Evolutionary conservation across 208 protist species (phyloP).

Genomic region (Trichomonas tenax): DNA sequence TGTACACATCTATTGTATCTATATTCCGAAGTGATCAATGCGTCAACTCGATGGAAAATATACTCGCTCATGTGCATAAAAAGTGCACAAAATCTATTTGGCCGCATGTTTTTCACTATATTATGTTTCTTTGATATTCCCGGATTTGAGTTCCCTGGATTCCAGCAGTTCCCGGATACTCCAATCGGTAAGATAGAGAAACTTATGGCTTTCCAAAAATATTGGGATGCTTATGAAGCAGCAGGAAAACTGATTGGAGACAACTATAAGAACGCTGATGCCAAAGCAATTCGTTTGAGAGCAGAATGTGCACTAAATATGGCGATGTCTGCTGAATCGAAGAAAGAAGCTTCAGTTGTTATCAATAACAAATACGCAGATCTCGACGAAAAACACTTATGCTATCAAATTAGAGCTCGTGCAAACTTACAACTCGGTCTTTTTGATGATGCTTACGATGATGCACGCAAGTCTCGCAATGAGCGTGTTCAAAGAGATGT

Average conservation of each 20-base stretch:
- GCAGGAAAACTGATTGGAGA: neutral
- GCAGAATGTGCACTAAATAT: neutral
- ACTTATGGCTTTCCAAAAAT: conserved; percentile 9
- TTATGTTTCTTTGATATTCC: neutral
- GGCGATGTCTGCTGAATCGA: neutral
- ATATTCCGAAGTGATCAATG: too few species aligned
- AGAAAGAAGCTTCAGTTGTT: neutral
- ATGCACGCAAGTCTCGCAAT: neutral
- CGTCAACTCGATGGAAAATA: too few species aligned
- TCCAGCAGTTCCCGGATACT: neutral
- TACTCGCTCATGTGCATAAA: too few species aligned
- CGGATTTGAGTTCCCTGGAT: neutral
- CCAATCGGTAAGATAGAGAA: neutral
- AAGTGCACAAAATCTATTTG: neutral
- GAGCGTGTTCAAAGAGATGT: too few species aligned
- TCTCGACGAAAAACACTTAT: neutral
- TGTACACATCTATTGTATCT: too few species aligned
- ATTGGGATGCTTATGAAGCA: neutral
- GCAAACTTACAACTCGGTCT: neutral
- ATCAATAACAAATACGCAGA: neutral
- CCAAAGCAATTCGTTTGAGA: neutral
- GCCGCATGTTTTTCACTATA: neutral
- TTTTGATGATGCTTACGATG: neutral
- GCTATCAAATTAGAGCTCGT: neutral
- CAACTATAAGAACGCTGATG: neutral